phyloP scores from a whole-genome alignment of 305 asterid genomes.

The Fraxinus latifolia region DNA sequence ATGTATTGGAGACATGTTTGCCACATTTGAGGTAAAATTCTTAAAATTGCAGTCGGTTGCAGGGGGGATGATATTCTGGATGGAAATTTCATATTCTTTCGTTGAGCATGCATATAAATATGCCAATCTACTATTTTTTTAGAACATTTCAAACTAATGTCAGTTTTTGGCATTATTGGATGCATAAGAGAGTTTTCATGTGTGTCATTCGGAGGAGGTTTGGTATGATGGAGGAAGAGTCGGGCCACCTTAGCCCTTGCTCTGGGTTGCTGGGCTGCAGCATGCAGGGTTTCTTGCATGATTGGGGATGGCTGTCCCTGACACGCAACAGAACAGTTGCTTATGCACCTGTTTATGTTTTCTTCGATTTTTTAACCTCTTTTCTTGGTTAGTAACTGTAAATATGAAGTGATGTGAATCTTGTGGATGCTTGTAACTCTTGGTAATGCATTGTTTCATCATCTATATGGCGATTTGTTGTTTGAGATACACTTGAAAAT shows the following conservation, averaged over 20 bases:
- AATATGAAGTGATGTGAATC: background rate
- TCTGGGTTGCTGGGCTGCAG: background rate
- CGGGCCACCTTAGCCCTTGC: background rate
- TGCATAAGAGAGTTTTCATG: background rate
- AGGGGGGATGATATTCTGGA: background rate
- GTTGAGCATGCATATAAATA: background rate
- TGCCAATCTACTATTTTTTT: background rate
- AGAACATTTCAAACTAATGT: background rate
- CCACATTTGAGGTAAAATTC: constrained; percentile 77
- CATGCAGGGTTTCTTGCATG: background rate
- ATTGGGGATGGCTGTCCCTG: background rate
- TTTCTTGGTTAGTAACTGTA: background rate
- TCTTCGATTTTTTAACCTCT: background rate
- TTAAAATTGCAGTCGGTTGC: background rate
- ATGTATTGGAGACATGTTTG: constrained; percentile 97
- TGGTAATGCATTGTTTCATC: background rate
- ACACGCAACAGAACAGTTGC: background rate
- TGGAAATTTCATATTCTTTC: constrained; percentile 3
- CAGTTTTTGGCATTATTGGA: background rate
- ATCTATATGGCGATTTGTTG: background rate
- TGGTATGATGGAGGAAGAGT: background rate
- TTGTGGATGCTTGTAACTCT: background rate
- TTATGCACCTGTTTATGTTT: background rate
- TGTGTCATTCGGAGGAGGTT: background rate
- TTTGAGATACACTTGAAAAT: background rate